Base-by-base conservation (phyloP, 495 filamentous ascomycete species). In the Bacidia rubella region DNA sequence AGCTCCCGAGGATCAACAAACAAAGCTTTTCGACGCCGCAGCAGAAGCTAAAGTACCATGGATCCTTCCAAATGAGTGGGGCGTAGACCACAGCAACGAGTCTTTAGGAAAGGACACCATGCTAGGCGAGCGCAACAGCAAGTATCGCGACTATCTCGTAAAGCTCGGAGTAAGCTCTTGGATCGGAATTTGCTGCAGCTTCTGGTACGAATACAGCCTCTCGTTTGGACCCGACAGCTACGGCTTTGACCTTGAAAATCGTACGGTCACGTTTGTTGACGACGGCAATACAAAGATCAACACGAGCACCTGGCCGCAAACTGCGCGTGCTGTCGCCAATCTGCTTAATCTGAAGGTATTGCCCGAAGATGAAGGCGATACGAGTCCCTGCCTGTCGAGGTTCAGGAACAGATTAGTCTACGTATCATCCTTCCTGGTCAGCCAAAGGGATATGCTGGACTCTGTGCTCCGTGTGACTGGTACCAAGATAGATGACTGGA, bases 61-160 rank as follows among this genome's bases (percentile, higher is more conserved):
- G 65, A 61, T 86, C 47, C 58, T 85, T 27, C 82, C 83, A 17
- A 83, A 83, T 62, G 70, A 69, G 43, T 84, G 63, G 54, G 72
- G 73, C 21, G 44, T 49, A 20, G 74, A 79, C 51, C 50, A 41
- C 10, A 42, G 57, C 2, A 64, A 79, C 52, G 55, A 68, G 12
- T 22, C 50, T 3, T 35, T 74, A 3, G 21, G 55, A 41, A 54
- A 68, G 20, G 72, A 78, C 46, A 60, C 59, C 11, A n/a, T 40
- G 0, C 7, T 60, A 23, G 59, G 54, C 42, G 11, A 54, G 63
- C 23, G 49, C 53, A 47, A 24, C 39, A 42, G 27, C 41, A 29
- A 15, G 29, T 35, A 35, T 15, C 48, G 62, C 0, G 53, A 57
- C 11, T 53, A 65, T n/a, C 71, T 83, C 47, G 61, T 71, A 44